Base-by-base conservation (phyloP, 169 alveolate genomes). In the Plasmodium gaboni region DNA sequence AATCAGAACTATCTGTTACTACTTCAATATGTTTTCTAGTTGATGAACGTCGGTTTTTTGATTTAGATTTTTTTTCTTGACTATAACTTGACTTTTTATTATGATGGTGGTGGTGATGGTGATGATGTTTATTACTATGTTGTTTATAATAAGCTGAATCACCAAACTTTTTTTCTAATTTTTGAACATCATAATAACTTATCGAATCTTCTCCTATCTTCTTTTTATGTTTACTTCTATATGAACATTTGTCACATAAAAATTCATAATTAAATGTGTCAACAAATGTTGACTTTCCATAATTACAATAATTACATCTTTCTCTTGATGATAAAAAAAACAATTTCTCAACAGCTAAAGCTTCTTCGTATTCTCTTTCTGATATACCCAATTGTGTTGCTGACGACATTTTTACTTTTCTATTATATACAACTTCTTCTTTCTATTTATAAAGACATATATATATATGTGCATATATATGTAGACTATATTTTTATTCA, bases 291-390 rank as follows among this genome's bases (percentile, higher is more conserved):
- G 95, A 86, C 73, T 87, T 92, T 38, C 93, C 91, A 51, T 61
- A 57, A 26, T 83, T 51, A 53, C 96, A 94, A 38, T 94, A 92
- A 28, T 89, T 51, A 80, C 96, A 94, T 64, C 93, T 91, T 83
- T 92, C 91, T 32, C 74, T 92, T 15, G 94, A 91, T 3, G 92
- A 74, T 64, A 94, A 69, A 55, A 88, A 85, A 76, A 94, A 94
- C 53, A 94, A 63, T 60, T 94, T 86, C 88, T 94, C 96, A 22
- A 94, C 94, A 15, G 94, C 78, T 26, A 94, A 51, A 38, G 94
- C 95, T 70, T 94, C 96, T 87, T 94, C 95, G 44, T 94, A 94
- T 86, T 94, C 96, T 67, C 88, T 92, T 71, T 73, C 88, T 44
- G 96, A 94, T 42, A 94, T 61, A 7, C 96, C 96, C 15, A 94